Conservation (phyloP, 2,329 filamentous ascomycete species). For the Lachnellula cervina region DNA sequence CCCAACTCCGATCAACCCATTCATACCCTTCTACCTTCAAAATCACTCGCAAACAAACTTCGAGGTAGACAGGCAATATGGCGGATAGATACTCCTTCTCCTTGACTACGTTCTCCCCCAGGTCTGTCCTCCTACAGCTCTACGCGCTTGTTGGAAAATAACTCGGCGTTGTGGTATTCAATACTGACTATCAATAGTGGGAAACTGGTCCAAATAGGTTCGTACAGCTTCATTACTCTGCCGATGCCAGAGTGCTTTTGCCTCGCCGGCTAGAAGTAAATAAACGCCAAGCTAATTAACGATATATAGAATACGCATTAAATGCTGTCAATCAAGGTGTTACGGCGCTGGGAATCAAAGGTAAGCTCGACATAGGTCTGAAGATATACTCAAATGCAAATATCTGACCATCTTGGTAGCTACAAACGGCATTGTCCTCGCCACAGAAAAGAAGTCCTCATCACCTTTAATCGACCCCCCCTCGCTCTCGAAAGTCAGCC, state of each 20-base stretch:
- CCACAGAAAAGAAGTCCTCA: constrained; percentile 98
- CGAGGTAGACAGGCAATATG: constrained; percentile 53
- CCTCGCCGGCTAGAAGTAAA: constrained; percentile 12
- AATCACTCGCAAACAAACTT: constrained; percentile 1
- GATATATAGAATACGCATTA: constrained; percentile 81
- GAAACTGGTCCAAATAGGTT: constrained; percentile 98
- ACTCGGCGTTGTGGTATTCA: constrained; percentile 3
- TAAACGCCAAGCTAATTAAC: constrained; percentile 15
- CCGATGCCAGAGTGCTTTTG: constrained; percentile 2
- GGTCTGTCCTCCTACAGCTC: constrained; percentile 53
- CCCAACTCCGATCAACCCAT: constrained; percentile 5
- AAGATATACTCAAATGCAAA: background rate
- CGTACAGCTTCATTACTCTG: constrained; percentile 20
- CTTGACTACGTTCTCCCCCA: constrained; percentile 98
- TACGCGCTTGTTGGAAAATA: constrained; percentile 10
- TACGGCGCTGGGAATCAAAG: constrained; percentile 97
- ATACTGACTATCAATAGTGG: constrained; percentile 55
- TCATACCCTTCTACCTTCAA: background rate
- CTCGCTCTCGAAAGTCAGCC: constrained; percentile 93
- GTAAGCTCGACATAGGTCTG: constrained; percentile 42
- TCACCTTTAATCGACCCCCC: constrained; percentile 93
- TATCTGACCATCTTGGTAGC: constrained; percentile 46
- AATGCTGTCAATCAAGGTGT: constrained; percentile 99
- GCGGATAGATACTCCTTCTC: constrained; percentile 99
- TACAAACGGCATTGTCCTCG: constrained; percentile 97